These are phyloP conservation scores for Picochlorum sp. DNA, from an alignment of 139 green algal species.

Conservation along the genomic window DNA sequence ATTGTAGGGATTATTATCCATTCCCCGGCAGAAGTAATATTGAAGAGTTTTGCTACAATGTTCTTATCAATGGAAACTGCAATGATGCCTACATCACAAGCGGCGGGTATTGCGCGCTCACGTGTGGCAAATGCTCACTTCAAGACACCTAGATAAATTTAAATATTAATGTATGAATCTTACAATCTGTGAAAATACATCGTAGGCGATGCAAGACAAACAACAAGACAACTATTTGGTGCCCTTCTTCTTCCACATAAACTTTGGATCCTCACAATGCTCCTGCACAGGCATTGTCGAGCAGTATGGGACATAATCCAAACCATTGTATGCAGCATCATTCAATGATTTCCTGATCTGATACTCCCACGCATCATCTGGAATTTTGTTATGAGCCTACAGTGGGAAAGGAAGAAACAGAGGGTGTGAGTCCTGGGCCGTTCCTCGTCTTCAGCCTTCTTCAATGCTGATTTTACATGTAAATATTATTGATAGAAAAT, in stretches of 20 bases:
- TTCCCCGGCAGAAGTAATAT: too few species aligned
- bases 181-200: too few species aligned
- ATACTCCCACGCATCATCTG: constrained; percentile 60
- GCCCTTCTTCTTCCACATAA: constrained; percentile 43
- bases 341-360: constrained; percentile 60
- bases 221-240: neutral
- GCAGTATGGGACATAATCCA: constrained; percentile 57
- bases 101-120: too few species aligned
- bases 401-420: neutral
- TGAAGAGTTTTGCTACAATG: too few species aligned
- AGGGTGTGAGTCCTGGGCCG: neutral
- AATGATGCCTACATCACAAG: too few species aligned
- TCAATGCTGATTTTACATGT: neutral
- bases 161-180: too few species aligned
- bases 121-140: too few species aligned
- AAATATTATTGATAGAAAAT: neutral
- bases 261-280: constrained; percentile 44
- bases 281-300: constrained; percentile 58
- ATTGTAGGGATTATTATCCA: too few species aligned
- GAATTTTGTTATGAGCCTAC: constrained; percentile 42
- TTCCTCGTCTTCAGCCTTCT: neutral
- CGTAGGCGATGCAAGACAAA: too few species aligned
- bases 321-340: constrained; percentile 55
- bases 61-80: too few species aligned
- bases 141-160: too few species aligned